These are phyloP conservation scores for Cryphonectria carpinicola DNA, from an alignment of 2,329 filamentous ascomycete genomes.

Conservation along the genomic window DNA sequence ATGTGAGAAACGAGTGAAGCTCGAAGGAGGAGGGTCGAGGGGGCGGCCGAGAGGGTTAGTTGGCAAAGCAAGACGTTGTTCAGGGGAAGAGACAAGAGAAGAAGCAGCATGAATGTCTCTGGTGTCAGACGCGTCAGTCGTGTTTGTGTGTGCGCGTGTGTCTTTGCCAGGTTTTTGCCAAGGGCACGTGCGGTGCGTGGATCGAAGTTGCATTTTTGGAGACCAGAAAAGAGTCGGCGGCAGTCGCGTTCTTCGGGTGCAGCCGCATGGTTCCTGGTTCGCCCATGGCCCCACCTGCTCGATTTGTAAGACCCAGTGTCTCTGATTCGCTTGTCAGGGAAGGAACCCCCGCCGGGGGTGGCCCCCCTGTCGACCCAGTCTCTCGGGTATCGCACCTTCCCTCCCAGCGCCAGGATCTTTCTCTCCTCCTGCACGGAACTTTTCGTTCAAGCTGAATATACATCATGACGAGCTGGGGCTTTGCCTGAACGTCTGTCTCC, in stretches of 20 bases:
- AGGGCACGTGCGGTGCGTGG: no score
- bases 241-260: constrained; percentile 4
- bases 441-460: background rate
- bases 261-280: constrained; percentile 5
- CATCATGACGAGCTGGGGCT: no score
- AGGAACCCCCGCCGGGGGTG: background rate
- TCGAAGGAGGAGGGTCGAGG: background rate
- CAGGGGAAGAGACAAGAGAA: background rate
- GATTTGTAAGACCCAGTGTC: constrained; percentile 3
- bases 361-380: constrained; percentile 10
- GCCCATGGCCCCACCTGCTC: constrained; percentile 11
- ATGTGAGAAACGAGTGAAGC: background rate
- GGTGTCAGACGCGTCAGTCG: background rate
- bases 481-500: background rate
- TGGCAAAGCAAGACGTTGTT: background rate
- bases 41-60: no score
- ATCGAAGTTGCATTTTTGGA: background rate
- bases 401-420: background rate
- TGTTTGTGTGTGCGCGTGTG: background rate
- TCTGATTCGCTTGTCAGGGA: constrained; percentile 7
- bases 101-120: background rate
- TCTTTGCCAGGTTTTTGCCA: no score
- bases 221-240: background rate
- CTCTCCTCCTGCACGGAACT: background rate
- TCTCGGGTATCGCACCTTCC: constrained; percentile 4